phyloP scores from a whole-genome alignment of 345 rosid species.

The Bruguiera parviflora region DNA sequence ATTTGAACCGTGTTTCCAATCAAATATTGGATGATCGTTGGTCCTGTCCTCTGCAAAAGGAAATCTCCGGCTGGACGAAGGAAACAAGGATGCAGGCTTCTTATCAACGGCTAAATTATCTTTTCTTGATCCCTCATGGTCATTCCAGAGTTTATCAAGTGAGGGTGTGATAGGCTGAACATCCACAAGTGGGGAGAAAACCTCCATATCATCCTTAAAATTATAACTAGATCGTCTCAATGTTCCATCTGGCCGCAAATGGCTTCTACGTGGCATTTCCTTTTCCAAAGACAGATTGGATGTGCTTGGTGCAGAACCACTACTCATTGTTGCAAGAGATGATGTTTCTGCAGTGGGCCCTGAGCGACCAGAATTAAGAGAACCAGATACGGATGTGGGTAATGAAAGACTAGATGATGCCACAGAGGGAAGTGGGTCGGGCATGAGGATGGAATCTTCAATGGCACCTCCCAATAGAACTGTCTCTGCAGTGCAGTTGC shows the following conservation, averaged over 20 bases:
- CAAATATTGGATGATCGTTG: constrained; percentile 61
- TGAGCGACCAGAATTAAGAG: constrained; percentile 41
- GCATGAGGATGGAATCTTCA: constrained; percentile 92
- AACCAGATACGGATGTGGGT: constrained; percentile 45
- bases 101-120: constrained; percentile 51
- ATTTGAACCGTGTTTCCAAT: constrained; percentile 72
- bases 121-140: constrained; percentile 50
- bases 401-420: constrained; percentile 52
- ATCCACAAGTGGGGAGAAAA: constrained; percentile 84
- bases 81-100: constrained; percentile 66
- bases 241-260: constrained; percentile 66
- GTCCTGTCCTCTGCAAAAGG: constrained; percentile 58
- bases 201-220: constrained; percentile 89
- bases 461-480: constrained; percentile 84
- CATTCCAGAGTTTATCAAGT: constrained; percentile 72
- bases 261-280: constrained; percentile 65
- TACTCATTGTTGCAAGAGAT: constrained; percentile 26
- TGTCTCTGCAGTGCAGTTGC: constrained; percentile 67
- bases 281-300: constrained; percentile 42
- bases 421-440: constrained; percentile 86
- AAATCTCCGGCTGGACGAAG: constrained; percentile 66
- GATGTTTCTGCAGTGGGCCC: constrained; percentile 38
- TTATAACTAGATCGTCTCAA: constrained; percentile 63
- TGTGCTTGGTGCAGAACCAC: constrained; percentile 42
- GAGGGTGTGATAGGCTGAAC: constrained; percentile 78